Conservation (phyloP, 257 asterid genomes). For the Orobanche coerulescens region DNA sequence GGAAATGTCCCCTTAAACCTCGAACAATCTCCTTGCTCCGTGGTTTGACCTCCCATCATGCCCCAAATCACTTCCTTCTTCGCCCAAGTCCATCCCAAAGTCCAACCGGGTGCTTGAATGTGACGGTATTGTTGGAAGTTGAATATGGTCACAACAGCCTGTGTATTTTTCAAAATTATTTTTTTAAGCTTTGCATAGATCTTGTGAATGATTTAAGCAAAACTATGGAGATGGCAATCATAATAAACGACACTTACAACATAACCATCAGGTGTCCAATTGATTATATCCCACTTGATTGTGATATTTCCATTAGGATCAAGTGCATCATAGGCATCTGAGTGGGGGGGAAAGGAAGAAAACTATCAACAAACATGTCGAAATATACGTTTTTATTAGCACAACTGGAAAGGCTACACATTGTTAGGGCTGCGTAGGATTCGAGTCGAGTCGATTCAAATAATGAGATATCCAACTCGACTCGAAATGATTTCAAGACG, state of each 20-base stretch:
- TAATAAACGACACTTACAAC: constrained; percentile 41
- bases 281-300: constrained; percentile 66
- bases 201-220: too few relatives aligned
- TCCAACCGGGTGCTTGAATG: constrained; percentile 63
- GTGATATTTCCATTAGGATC: constrained; percentile 87
- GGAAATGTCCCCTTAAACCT: constrained; percentile 54
- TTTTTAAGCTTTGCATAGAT: too few relatives aligned
- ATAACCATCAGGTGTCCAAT: constrained; percentile 82
- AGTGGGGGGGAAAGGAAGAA: background rate
- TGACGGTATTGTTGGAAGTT: constrained; percentile 62
- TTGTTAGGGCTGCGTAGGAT: too few relatives aligned
- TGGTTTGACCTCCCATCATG: constrained; percentile 53
- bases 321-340: constrained; percentile 84
- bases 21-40: constrained; percentile 60
- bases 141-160: constrained; percentile 54
- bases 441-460: too few relatives aligned
- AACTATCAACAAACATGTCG: constrained; percentile 14
- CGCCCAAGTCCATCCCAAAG: constrained; percentile 66
- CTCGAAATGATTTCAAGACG: too few relatives aligned
- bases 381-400: background rate
- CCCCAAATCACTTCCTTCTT: constrained; percentile 59
- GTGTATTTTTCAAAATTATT: background rate
- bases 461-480: too few relatives aligned
- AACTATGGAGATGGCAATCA: background rate
- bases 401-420: too few relatives aligned